Conservation (phyloP, 257 asterid species). For the Gentiana macrophylla region DNA sequence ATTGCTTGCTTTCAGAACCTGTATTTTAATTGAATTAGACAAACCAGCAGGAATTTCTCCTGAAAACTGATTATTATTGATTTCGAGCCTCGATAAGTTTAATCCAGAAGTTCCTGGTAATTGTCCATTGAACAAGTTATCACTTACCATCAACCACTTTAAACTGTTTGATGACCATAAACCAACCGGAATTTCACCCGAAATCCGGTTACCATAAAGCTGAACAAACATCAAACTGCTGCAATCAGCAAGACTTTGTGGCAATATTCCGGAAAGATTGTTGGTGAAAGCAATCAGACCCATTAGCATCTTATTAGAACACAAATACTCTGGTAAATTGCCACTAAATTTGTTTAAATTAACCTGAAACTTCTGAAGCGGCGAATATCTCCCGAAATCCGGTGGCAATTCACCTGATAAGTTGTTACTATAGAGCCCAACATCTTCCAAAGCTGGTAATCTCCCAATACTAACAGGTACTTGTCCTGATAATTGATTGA, state of each 20-base stretch:
- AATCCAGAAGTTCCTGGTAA: conserved; percentile 41
- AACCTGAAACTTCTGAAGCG: conserved; percentile 36
- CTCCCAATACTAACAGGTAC: conserved; percentile 50
- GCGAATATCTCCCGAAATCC: conserved; percentile 61
- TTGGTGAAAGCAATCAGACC: conserved; percentile 40
- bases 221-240: conserved; percentile 23
- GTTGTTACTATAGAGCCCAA: conserved; percentile 36
- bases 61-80: conserved; percentile 48
- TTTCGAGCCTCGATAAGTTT: conserved; percentile 27
- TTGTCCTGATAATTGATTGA: conserved; percentile 59
- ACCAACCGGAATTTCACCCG: conserved; percentile 57
- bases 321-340: conserved; percentile 39
- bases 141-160: conserved; percentile 18
- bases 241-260: conserved; percentile 54
- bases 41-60: conserved; percentile 56
- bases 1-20: conserved; percentile 45
- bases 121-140: conserved; percentile 52
- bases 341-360: conserved; percentile 48
- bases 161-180: conserved; percentile 43
- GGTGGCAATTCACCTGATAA: conserved; percentile 71
- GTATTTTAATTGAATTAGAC: conserved; percentile 42
- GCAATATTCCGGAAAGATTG: conserved; percentile 53
- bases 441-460: conserved; percentile 31
- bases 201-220: conserved; percentile 29
- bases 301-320: conserved; percentile 33